Conservation (phyloP, 306 rosid genomes). For the Hippophae gyantsensis region DNA sequence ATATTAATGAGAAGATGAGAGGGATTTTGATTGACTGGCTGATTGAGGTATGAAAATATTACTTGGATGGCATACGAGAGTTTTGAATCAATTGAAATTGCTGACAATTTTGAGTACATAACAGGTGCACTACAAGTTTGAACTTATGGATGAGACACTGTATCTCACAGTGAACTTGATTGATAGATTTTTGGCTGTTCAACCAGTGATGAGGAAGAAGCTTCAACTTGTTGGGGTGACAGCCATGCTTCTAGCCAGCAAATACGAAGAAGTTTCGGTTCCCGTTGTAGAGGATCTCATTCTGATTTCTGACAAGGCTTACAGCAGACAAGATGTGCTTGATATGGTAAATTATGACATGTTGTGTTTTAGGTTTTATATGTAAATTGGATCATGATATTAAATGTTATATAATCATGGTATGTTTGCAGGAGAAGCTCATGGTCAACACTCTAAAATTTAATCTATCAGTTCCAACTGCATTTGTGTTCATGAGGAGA, state of each 20-base stretch:
- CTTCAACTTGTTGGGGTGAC: conserved; percentile 61
- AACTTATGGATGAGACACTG: conserved; percentile 59
- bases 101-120: conserved; percentile 2
- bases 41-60: conserved; percentile 33
- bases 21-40: conserved; percentile 55
- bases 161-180: conserved; percentile 43
- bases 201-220: conserved; percentile 36
- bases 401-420: background rate
- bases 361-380: background rate
- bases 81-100: background rate
- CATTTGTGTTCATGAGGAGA: conserved; percentile 49
- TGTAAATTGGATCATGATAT: too few species aligned
- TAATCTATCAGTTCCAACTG: conserved; percentile 49
- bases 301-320: conserved; percentile 52
- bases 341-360: conserved; percentile 28
- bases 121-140: conserved; percentile 61
- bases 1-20: conserved; percentile 55
- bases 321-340: conserved; percentile 36
- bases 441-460: conserved; percentile 44
- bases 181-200: conserved; percentile 43
- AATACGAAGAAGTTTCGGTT: conserved; percentile 57
- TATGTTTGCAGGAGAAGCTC: conserved; percentile 35
- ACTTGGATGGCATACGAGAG: background rate
- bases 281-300: conserved; percentile 52
- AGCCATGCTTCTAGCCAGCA: conserved; percentile 51